Base-by-base conservation (phyloP, 352 stramenopile species). In the Phytopythium delawarense region DNA sequence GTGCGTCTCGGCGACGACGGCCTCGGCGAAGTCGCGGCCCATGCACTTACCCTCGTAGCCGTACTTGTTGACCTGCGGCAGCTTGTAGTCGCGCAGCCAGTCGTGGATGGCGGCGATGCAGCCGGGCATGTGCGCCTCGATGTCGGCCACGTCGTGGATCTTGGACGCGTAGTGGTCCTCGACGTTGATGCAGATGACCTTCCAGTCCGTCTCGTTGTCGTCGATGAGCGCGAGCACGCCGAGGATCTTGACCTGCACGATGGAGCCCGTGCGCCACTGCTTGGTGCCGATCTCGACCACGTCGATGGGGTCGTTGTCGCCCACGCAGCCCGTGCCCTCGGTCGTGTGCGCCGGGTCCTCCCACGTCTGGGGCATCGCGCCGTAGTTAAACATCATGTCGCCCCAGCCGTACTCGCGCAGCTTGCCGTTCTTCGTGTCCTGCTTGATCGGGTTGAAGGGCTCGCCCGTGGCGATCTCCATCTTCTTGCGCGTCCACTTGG, bases 11-110 rank as follows among this genome's bases (percentile, higher is more conserved):
- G 85, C 85, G 25, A 94, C 85, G 30, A 89, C 84, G 23, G 78
- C 79, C 63, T 94, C 85, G 56, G 93, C 89, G 68, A 97, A 97
- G 67, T 93, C 83, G 55, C 84, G 77, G 67, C 83, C 78, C 78
- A 97, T 94, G 69, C 84, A 98, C 81, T 98, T 98, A 76, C 98
- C 97, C 34, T 99, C 97, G 75, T 98, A 99, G 71, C 96, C 97
- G 81, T 99, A 99, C 60, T 84, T 91, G 88, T 99, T 99, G 56
- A 99, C 81, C 89, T 99, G 96, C 30, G 98, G 97, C 64, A 98
- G 98, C 86, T 99, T 99, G 91, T 99, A 99, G 92, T 98, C 98
- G 67, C 97, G 89, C 75, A 99, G 97, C 97, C 97, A 99, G 84
- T 99, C 96, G 70, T 97, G 87, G 71, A 99, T 98, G 64, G 78